phyloP scores from a whole-genome alignment of 2,329 filamentous ascomycete species.

The Colletotrichum costaricense region DNA sequence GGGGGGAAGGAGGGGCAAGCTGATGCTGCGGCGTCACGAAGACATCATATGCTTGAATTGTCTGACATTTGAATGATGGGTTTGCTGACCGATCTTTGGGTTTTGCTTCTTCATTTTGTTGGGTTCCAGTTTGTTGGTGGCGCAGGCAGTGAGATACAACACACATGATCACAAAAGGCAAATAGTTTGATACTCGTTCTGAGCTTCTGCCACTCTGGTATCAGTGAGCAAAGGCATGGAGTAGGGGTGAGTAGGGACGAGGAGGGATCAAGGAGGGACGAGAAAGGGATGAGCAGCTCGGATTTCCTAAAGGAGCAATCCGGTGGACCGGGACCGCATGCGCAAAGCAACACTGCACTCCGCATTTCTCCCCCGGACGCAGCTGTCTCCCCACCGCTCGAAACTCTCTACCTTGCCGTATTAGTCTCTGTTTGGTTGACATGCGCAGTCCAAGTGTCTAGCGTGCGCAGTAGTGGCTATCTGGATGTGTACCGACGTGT shows the following conservation, averaged over 20 bases:
- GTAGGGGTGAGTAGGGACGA: conserved; percentile 39
- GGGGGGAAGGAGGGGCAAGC: not conserved
- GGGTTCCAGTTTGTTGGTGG: not conserved
- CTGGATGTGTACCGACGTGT: conserved; percentile 3
- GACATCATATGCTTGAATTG: not conserved
- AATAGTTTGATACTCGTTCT: not conserved
- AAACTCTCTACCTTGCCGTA: conserved; percentile 5
- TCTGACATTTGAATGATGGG: not conserved
- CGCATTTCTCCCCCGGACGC: conserved; percentile 25
- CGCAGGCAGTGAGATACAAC: not conserved
- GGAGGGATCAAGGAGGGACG: conserved; percentile 25
- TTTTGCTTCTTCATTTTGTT: not conserved
- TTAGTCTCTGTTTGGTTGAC: not conserved
- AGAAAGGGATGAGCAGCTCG: conserved; percentile 30
- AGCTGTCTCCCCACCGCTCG: not conserved
- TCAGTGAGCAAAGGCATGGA: conserved; percentile 35
- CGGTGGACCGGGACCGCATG: conserved; percentile 13
- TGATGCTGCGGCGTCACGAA: conserved; percentile 1
- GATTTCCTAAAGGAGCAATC: conserved; percentile 29
- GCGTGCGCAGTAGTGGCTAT: not conserved
- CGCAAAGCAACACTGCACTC: conserved; percentile 19
- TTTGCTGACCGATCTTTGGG: not conserved
- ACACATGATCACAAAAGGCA: not conserved
- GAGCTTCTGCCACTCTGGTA: conserved; percentile 36
- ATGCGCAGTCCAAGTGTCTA: not conserved